These are phyloP conservation scores for Saccharomyces hybrid DNA, from an alignment of 1,139 yeast species.

Conservation along the genomic window DNA sequence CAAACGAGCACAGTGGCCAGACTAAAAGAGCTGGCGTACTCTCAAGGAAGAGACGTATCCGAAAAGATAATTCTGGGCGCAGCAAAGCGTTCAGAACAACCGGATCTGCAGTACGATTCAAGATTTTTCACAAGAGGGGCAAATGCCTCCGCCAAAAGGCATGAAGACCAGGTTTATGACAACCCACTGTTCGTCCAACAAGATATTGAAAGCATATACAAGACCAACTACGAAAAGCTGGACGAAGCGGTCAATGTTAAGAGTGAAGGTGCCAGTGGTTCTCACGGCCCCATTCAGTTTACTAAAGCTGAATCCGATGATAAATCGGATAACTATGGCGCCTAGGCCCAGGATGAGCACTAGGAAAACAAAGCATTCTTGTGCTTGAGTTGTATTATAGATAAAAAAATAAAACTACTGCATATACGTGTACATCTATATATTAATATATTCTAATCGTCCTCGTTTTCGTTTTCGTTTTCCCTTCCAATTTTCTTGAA, in stretches of 20 bases:
- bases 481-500: constrained; percentile 13
- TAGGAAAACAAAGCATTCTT: not conserved
- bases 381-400: not conserved
- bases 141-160: constrained; percentile 33
- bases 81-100: constrained; percentile 35
- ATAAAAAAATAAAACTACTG: not conserved
- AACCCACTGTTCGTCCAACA: constrained; percentile 49
- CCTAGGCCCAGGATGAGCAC: constrained; percentile 14
- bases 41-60: constrained; percentile 45
- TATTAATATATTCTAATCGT: not conserved
- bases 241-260: constrained; percentile 31
- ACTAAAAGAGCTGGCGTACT: constrained; percentile 38
- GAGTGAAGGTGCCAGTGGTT: constrained; percentile 23
- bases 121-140: constrained; percentile 45
- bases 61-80: constrained; percentile 49
- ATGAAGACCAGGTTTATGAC: constrained; percentile 48
- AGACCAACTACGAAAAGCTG: constrained; percentile 30
- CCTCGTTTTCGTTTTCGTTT: constrained; percentile 11
- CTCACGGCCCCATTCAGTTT: constrained; percentile 46
- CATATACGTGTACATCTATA: not conserved
- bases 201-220: constrained; percentile 44
- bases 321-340: constrained; percentile 25
- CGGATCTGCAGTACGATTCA: constrained; percentile 47
- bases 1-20: constrained; percentile 43
- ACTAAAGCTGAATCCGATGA: constrained; percentile 35